phyloP scores from a whole-genome alignment of 2,329 filamentous ascomycete genomes.

The Diaporthe humulicola region DNA sequence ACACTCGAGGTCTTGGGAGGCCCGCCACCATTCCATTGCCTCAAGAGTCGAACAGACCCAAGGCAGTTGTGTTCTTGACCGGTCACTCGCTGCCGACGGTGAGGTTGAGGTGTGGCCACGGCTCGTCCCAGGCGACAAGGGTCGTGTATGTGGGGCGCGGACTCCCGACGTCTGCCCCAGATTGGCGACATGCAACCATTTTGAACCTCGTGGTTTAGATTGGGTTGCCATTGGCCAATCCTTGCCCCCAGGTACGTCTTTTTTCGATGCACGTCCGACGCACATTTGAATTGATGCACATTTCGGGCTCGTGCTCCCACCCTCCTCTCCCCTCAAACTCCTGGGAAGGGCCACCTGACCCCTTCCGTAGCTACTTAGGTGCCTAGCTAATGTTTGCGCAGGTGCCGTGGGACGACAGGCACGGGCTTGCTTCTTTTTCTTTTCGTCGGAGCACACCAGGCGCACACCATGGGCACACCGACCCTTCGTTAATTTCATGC shows the following conservation, averaged over 20 bases:
- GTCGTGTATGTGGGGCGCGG: conserved; percentile 13
- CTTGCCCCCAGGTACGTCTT: background rate
- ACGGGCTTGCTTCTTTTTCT: background rate
- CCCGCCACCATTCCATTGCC: background rate
- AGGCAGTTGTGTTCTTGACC: background rate
- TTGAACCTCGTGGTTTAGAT: conserved; percentile 31
- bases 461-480: conserved; percentile 16
- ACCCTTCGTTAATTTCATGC: background rate
- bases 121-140: conserved; percentile 27
- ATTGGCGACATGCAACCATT: conserved; percentile 22
- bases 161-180: conserved; percentile 10
- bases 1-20: conserved; percentile 5
- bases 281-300: conserved; percentile 4
- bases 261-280: background rate
- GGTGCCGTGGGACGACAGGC: conserved; percentile 8
- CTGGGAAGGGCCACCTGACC: background rate
- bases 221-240: conserved; percentile 33
- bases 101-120: conserved; percentile 20
- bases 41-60: background rate
- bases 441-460: conserved; percentile 19
- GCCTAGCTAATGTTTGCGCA: background rate
- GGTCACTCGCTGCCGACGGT: background rate
- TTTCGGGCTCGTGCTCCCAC: conserved; percentile 23
- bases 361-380: background rate
- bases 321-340: background rate